phyloP scores from a whole-genome alignment of 495 filamentous ascomycete genomes.

The Amorphotheca resinae region DNA sequence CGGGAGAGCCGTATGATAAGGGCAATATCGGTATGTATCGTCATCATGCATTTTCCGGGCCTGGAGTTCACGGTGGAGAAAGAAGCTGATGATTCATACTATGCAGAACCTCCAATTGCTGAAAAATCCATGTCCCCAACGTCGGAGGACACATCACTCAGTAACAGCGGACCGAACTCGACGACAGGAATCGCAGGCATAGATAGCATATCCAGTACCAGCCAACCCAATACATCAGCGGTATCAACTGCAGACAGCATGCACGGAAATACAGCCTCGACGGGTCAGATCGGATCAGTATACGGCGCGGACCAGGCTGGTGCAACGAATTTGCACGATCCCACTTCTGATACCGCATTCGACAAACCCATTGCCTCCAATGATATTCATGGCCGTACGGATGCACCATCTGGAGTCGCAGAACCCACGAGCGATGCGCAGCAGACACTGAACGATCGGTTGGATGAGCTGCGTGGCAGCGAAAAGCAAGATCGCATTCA shows the following conservation, averaged over 20 bases:
- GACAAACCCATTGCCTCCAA: conserved; percentile 13
- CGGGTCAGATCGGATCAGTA: conserved; percentile 8
- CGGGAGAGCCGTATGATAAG: conserved; percentile 46
- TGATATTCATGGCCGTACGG: background rate
- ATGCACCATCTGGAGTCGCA: background rate
- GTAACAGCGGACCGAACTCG: background rate
- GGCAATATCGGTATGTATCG: conserved; percentile 34
- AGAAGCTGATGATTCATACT: no score
- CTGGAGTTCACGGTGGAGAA: background rate
- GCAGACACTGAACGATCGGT: conserved; percentile 24
- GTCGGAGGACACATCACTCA: no score
- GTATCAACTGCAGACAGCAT: background rate
- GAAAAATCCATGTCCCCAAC: no score
- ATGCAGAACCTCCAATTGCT: background rate
- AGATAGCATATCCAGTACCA: background rate
- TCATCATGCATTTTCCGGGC: background rate
- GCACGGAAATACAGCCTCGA: conserved; percentile 5
- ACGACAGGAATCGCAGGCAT: background rate
- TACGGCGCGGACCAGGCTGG: conserved; percentile 19
- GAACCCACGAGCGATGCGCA: conserved; percentile 14
- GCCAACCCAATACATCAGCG: background rate
- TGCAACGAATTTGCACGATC: conserved; percentile 9
- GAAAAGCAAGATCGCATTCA: conserved; percentile 2
- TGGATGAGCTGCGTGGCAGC: conserved; percentile 14
- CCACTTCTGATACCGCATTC: conserved; percentile 8